These are phyloP conservation scores for Naganishia sp. DNA, from an alignment of 1,284 basidiomycete species.

Conservation along the genomic window DNA sequence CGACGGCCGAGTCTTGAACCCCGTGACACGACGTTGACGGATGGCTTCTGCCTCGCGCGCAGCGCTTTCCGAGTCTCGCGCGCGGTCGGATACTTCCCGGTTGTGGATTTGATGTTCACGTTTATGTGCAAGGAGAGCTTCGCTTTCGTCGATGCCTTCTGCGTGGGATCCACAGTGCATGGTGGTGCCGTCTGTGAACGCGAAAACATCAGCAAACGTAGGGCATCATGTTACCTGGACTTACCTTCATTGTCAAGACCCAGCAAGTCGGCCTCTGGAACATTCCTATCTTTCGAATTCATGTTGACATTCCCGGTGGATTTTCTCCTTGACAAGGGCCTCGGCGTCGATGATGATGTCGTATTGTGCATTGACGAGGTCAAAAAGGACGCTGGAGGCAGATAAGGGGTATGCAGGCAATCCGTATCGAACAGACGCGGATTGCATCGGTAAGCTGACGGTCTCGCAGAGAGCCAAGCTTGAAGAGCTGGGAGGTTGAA, in stretches of 20 bases:
- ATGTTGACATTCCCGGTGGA: slow-evolving; percentile 21
- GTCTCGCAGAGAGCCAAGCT: slow-evolving; percentile 82
- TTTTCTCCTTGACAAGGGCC: slow-evolving; percentile 17
- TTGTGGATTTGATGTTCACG: slow-evolving; percentile 29
- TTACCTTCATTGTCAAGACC: slow-evolving; percentile 40
- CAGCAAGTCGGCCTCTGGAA: slow-evolving; percentile 50
- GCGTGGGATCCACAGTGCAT: slow-evolving; percentile 27
- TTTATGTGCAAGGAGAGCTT: slow-evolving; percentile 27
- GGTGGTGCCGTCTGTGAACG: neutral
- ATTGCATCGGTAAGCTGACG: slow-evolving; percentile 77
- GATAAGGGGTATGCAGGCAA: slow-evolving; percentile 53
- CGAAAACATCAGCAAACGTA: too few species aligned
- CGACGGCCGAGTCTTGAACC: slow-evolving; percentile 48
- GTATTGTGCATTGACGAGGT: slow-evolving; percentile 12
- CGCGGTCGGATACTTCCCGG: slow-evolving; percentile 8
- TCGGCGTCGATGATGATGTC: slow-evolving; percentile 36
- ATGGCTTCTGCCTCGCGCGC: slow-evolving; percentile 29
- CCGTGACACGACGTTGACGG: slow-evolving; percentile 41
- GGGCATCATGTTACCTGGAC: too few species aligned
- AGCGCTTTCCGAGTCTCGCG: neutral
- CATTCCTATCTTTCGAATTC: slow-evolving; percentile 11
- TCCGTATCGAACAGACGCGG: slow-evolving; percentile 61
- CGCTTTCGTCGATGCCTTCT: slow-evolving; percentile 33
- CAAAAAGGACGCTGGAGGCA: slow-evolving; percentile 42
- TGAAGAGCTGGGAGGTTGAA: slow-evolving; percentile 84